A percentile compares a stretch with the other conserved stretches of the same genome.
Evolutionary conservation across 2,329 filamentous ascomycete species (phyloP).

Genomic region (Ophiostoma sp.): DNA sequence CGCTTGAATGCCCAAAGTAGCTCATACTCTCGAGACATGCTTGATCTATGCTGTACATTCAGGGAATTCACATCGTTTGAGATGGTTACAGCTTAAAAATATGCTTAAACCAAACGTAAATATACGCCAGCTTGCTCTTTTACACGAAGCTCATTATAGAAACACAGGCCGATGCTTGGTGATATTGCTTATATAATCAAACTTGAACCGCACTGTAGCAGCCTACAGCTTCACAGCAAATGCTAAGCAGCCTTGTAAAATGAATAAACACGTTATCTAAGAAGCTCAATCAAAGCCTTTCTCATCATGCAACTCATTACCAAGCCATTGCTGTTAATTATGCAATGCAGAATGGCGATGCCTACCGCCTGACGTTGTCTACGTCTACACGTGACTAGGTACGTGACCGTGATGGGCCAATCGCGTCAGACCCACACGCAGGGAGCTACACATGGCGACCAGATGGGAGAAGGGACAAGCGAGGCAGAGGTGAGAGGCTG

Average conservation of each 20-base stretch:
- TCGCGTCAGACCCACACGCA: conserved; percentile 14
- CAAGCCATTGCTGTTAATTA: background rate
- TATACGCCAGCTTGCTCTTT: too few relatives aligned
- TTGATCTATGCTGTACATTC: background rate
- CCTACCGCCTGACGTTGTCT: background rate
- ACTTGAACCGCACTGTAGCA: background rate
- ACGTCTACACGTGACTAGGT: background rate
- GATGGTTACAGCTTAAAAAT: too few relatives aligned
- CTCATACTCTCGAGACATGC: background rate
- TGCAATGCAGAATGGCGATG: background rate
- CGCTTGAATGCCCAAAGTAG: background rate
- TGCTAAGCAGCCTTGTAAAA: background rate
- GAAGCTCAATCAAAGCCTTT: too few relatives aligned
- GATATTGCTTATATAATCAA: background rate
- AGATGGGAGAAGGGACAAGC: conserved; percentile 8
- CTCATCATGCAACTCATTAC: background rate
- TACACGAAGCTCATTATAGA: background rate
- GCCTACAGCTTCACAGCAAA: background rate
- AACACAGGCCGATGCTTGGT: background rate
- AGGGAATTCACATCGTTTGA: too few relatives aligned
- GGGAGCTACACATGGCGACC: conserved; percentile 14
- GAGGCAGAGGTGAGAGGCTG: conserved; percentile 10
- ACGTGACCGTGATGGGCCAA: conserved; percentile 8
- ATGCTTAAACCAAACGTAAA: too few relatives aligned
- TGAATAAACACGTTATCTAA: background rate